Percentiles rank a stretch among this genome's conserved stretches.
Conservation (phyloP, 2,329 filamentous ascomycete genomes). For the Xylariaceae sp. region DNA sequence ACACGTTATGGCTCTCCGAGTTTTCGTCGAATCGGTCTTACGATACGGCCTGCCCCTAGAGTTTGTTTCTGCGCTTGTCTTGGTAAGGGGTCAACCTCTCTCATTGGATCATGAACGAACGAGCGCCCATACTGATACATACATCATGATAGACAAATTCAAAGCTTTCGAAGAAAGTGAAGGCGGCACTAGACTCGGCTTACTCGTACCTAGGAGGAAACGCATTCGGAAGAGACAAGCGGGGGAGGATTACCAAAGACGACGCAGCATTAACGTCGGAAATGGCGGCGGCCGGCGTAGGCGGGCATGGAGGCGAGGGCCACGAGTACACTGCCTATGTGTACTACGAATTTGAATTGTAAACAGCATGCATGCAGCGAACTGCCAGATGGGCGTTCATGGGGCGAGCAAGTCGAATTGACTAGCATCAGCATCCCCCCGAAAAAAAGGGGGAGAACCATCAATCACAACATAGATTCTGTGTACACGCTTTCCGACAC, state of each 20-base stretch:
- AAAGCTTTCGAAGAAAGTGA: constrained; percentile 81
- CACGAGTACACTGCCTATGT: constrained; percentile 94
- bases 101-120: not conserved
- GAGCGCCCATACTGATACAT: constrained; percentile 6
- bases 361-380: constrained; percentile 19
- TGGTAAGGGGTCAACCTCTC: constrained; percentile 63
- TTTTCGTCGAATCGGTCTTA: constrained; percentile 98
- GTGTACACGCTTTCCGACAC: constrained; percentile 12
- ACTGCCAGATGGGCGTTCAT: constrained; percentile 16
- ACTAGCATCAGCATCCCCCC: constrained; percentile 11
- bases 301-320: constrained; percentile 62
- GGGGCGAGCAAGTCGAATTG: constrained; percentile 11
- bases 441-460: not conserved
- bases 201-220: constrained; percentile 96
- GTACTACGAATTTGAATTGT: constrained; percentile 91
- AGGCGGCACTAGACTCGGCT: constrained; percentile 75
- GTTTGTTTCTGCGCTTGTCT: constrained; percentile 81
- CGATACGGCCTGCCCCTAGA: constrained; percentile 90
- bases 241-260: constrained; percentile 87
- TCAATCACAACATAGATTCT: constrained; percentile 13
- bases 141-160: constrained; percentile 65
- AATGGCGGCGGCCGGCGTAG: constrained; percentile 75
- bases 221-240: constrained; percentile 91
- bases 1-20: constrained; percentile 84
- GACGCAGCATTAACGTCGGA: constrained; percentile 79